phyloP scores from a whole-genome alignment of 805 yeast genomes.

The Isabelozyma rhagii region DNA sequence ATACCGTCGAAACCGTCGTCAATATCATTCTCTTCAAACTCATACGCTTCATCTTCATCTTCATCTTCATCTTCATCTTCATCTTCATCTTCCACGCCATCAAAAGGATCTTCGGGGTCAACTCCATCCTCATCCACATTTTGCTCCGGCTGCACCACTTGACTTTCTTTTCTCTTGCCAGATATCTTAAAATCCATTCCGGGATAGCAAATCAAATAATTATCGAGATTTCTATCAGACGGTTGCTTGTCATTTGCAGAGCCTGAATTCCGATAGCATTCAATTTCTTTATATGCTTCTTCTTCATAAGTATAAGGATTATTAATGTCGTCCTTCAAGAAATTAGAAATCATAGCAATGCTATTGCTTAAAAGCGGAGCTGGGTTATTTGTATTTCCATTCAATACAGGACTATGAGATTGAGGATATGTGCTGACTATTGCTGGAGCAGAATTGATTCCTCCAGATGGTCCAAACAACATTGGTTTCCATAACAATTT shows the following conservation, averaged over 20 bases:
- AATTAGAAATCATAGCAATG: slow-evolving; percentile 55
- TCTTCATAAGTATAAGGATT: slow-evolving; percentile 61
- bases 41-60: slow-evolving; percentile 9
- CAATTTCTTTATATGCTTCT: slow-evolving; percentile 50
- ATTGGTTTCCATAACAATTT: slow-evolving; percentile 77
- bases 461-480: slow-evolving; percentile 83
- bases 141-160: too few relatives aligned
- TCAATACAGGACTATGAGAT: not conserved
- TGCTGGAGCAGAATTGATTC: slow-evolving; percentile 63
- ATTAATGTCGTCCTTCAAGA: slow-evolving; percentile 64
- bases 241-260: slow-evolving; percentile 1
- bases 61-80: slow-evolving; percentile 5
- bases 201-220: slow-evolving; percentile 33
- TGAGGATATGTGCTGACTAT: slow-evolving; percentile 14
- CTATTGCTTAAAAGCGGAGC: slow-evolving; percentile 36
- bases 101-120: not conserved
- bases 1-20: slow-evolving; percentile 5
- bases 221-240: slow-evolving; percentile 11
- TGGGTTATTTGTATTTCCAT: not conserved
- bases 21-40: slow-evolving; percentile 1
- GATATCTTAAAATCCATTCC: slow-evolving; percentile 17
- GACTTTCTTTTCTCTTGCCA: not conserved
- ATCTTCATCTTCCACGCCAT: slow-evolving; percentile 6
- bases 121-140: slow-evolving; percentile 13
- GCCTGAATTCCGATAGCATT: slow-evolving; percentile 8